Base-by-base conservation (phyloP, 176 grass and related monocot genomes). In the Puccinellia tenuiflora region DNA sequence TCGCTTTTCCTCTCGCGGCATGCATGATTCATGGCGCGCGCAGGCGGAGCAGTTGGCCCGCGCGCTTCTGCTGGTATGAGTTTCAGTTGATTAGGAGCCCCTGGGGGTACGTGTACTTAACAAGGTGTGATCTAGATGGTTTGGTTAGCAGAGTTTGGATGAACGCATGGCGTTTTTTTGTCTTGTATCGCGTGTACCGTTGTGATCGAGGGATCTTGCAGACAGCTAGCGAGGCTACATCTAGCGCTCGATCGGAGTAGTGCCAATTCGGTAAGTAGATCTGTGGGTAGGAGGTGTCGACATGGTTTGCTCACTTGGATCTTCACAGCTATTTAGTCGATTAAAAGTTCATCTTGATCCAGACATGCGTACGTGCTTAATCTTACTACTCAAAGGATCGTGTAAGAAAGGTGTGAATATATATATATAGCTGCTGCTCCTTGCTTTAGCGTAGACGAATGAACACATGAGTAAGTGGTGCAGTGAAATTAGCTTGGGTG, bases 11-110 rank as follows among this genome's bases (percentile, higher is more conserved):
- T 4, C 20, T 65, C 62, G 30, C 51, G 28, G 38, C 38, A 39
- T n/a, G 85, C 85, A 76, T 48, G 85, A 81, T 77, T 82, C 79
- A 87, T 82, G 71, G 79, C 71, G 29, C 42, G 42, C 14, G n/a
- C n/a, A n/a, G 6, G 79, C 64, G 85, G 59, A 87, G 79, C 75
- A 11, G 85, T 82, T 87, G 71, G 85, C 26, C 38, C 24, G 22
- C 16, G 37, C 37, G 38, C n/a, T n/a, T n/a, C n/a, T n/a, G n/a
- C n/a, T n/a, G n/a, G n/a, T n/a, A n/a, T n/a, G n/a, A n/a, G n/a
- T n/a, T n/a, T n/a, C n/a, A n/a, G n/a, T n/a, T n/a, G 7, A 8
- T 20, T 20, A 5, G 42, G 42, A 45, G 45, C 21, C 43, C 14
- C 26, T 56, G 40, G 20, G 5, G 21, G n/a, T n/a, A n/a, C 12